These are phyloP conservation scores for Coemansia sp. DNA, from an alignment of 192 early-diverging fungal genomes.

Conservation along the genomic window DNA sequence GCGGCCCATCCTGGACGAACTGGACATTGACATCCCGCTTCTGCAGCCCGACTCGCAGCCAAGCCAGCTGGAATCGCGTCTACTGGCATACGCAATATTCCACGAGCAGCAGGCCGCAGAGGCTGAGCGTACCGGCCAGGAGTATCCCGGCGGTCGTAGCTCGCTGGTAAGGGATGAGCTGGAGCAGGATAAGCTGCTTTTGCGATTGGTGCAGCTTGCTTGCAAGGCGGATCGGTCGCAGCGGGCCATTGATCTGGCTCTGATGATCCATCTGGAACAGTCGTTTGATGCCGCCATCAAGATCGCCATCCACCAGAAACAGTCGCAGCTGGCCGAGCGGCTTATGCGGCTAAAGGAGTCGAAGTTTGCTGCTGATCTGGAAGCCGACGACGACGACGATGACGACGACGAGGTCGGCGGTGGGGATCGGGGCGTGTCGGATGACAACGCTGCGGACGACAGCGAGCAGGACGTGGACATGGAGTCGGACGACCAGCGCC, in stretches of 20 bases:
- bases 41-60: constrained; percentile 53
- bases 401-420: constrained; percentile 6
- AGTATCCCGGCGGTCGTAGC: constrained; percentile 45
- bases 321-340: constrained; percentile 71
- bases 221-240: constrained; percentile 75
- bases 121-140: constrained; percentile 42
- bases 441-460: neutral
- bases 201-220: constrained; percentile 79
- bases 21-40: constrained; percentile 67
- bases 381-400: constrained; percentile 16
- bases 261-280: constrained; percentile 57
- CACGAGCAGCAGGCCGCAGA: constrained; percentile 59
- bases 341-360: constrained; percentile 57
- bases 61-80: constrained; percentile 48
- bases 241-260: constrained; percentile 76
- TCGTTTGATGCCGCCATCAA: constrained; percentile 83
- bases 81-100: constrained; percentile 56
- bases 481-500: constrained; percentile 3
- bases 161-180: constrained; percentile 49
- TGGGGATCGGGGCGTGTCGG: constrained; percentile 2
- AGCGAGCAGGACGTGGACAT: constrained; percentile 2
- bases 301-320: constrained; percentile 69
- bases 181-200: constrained; percentile 76
- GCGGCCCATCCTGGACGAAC: constrained; percentile 63
- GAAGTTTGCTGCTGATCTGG: constrained; percentile 14